These are phyloP conservation scores for Picea sitchensis DNA, from an alignment of 75 land plant species.

Conservation along the genomic window DNA sequence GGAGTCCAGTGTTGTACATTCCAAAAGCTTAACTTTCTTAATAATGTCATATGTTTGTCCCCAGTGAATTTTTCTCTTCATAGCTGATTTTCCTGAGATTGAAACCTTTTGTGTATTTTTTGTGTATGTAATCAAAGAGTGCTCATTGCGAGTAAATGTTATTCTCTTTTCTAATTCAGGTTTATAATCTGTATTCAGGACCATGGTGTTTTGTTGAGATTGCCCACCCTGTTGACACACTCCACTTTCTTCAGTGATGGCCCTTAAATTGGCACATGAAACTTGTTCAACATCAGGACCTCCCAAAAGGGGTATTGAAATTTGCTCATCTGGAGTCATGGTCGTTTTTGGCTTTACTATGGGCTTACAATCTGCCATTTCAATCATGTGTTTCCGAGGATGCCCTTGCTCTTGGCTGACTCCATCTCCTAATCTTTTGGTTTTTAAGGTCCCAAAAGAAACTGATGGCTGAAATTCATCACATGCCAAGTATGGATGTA, in stretches of 20 bases:
- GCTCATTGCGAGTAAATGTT: not conserved
- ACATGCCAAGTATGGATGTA: conserved; percentile 65
- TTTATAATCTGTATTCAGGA: not conserved
- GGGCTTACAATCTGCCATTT: not conserved
- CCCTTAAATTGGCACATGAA: no score
- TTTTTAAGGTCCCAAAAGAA: not conserved
- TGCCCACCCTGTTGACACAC: not conserved
- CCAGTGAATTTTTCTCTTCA: not conserved
- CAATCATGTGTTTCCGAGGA: not conserved
- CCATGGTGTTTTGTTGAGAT: not conserved
- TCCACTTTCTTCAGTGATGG: not conserved
- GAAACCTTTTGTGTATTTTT: conserved; percentile 1
- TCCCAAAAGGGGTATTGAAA: no score
- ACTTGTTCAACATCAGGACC: not conserved
- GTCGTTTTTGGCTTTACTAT: not conserved
- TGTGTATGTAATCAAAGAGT: not conserved
- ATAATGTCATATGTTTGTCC: not conserved
- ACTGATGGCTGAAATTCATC: not conserved
- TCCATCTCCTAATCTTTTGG: not conserved
- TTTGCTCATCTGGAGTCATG: no score
- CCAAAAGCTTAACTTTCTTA: not conserved
- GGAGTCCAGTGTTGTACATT: not conserved
- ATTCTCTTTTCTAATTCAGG: not conserved
- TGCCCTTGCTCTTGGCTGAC: conserved; percentile 4
- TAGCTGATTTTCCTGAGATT: not conserved